Evolutionary conservation across 1,284 basidiomycete species (phyloP), one percentile per base, ranked within the genome.

Genomic region (Sporisorium iseilematis-ciliati): DNA sequence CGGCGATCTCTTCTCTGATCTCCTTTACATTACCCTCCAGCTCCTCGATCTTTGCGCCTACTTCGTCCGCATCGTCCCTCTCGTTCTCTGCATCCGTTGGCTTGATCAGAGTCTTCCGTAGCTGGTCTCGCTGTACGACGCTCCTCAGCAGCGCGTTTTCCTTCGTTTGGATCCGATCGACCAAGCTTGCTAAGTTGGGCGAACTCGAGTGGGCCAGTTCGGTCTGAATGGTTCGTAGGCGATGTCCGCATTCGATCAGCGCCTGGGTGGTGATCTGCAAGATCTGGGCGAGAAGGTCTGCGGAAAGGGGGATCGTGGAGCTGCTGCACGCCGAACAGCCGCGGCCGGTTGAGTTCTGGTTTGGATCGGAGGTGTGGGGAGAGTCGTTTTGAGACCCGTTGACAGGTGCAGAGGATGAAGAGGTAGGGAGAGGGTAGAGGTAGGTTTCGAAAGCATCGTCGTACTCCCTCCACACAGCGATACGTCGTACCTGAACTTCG

Each of bases 391-490:
- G 63, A 4, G 69, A 63, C 4, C 63, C 63, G 18, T 72, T 66
- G 6, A 63, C 21, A 2, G 63, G 68, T 18, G 6, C n/a, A 12
- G 33, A 14, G 10, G 59, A 41, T 20, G 65, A 20, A 4, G 45
- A 52, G 4, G 57, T 23, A 25, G 50, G 20, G 25, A 48, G 14
- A 16, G 61, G 49, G 11, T 31, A 11, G 45, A 78, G 65, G 35
- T 70, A 77, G 10, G 52, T 64, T 4, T 58, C 50, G 20, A 80
- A 63, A 1, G 76, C 78, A 57, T 80, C 78, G 20, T 80, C 75
- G 74, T 80, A 80, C 49, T 80, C 78, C 7, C 62, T 46, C 78
- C 78, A 80, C 5, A 76, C 57, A 10, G 49, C 25, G 23, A 80
- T 58, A 16, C 78, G 57, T n/a, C 71, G 65, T 29, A 78, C 78